phyloP scores from a whole-genome alignment of 306 rosid genomes.

The Lathyrus oleraceus region DNA sequence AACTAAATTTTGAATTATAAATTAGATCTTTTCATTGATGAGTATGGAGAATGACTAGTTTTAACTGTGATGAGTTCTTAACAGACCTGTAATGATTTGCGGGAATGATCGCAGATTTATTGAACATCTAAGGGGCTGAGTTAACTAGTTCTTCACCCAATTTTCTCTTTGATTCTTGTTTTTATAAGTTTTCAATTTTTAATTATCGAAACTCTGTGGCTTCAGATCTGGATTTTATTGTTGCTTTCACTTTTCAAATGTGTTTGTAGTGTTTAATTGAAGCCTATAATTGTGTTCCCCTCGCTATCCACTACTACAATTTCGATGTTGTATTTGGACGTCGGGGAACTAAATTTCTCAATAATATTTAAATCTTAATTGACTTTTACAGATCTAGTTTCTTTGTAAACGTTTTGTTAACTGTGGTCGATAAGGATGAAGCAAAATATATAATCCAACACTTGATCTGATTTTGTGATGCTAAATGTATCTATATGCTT shows the following conservation, averaged over 20 bases:
- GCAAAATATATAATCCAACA: background rate
- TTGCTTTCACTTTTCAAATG: conserved; percentile 29
- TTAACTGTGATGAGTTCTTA: conserved; percentile 64
- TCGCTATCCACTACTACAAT: conserved; percentile 69
- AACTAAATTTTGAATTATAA: conserved; percentile 41
- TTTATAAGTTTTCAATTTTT: no score
- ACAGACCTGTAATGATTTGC: conserved; percentile 95
- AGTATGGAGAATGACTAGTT: background rate
- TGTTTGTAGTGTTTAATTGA: conserved; percentile 31
- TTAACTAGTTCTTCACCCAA: background rate
- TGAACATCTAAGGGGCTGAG: conserved; percentile 99
- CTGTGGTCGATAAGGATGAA: background rate
- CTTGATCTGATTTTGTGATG: background rate
- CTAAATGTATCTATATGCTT: conserved; percentile 2
- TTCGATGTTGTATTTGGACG: conserved; percentile 59
- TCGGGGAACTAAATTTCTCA: conserved; percentile 57
- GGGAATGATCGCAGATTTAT: conserved; percentile 70
- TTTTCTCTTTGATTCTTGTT: background rate
- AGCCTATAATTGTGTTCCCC: conserved; percentile 61
- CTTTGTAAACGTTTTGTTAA: no score
- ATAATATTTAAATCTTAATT: no score
- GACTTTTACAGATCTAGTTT: no score
- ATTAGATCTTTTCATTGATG: no score
- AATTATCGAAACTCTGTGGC: conserved; percentile 10
- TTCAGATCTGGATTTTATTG: background rate